These are phyloP conservation scores for Diaporthe longicolla DNA, from an alignment of 2,329 filamentous ascomycete genomes.

Conservation along the genomic window DNA sequence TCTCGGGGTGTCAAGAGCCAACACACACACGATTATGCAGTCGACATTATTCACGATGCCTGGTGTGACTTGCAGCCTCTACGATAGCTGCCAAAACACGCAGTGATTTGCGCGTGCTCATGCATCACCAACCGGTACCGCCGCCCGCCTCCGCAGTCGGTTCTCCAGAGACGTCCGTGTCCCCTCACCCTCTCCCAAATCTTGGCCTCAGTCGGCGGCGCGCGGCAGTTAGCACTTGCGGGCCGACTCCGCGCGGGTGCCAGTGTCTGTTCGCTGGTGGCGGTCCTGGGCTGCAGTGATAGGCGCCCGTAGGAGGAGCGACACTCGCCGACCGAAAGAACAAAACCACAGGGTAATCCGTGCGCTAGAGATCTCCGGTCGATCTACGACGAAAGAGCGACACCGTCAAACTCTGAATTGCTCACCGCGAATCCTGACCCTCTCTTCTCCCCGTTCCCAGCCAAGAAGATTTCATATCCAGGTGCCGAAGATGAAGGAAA, in stretches of 20 bases:
- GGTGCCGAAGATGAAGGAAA: neutral
- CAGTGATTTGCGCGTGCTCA: slow-evolving; percentile 11
- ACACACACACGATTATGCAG: neutral
- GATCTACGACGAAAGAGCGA: slow-evolving; percentile 27
- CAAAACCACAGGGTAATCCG: slow-evolving; percentile 26
- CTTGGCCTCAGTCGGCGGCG: slow-evolving; percentile 24
- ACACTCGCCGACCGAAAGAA: slow-evolving; percentile 10
- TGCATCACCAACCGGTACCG: neutral
- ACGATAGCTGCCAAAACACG: slow-evolving; percentile 4
- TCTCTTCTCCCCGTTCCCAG: neutral
- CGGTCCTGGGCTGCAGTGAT: slow-evolving; percentile 3
- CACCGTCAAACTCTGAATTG: slow-evolving; percentile 29
- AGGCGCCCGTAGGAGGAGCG: slow-evolving; percentile 1
- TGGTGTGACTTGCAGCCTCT: neutral
- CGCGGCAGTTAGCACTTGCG: slow-evolving; percentile 27
- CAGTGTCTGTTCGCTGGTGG: slow-evolving; percentile 21
- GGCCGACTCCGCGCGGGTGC: slow-evolving; percentile 25
- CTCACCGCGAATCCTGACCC: slow-evolving; percentile 31
- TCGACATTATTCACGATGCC: neutral
- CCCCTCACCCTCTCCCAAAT: slow-evolving; percentile 4
- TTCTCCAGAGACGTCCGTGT: slow-evolving; percentile 2
- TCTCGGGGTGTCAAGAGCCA: neutral
- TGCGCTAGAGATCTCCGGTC: slow-evolving; percentile 22
- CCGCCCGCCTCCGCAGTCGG: slow-evolving; percentile 23
- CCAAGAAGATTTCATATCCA: slow-evolving; percentile 10